Conservation (phyloP, 768 basidiomycete species). For the Podaxis sp. region DNA sequence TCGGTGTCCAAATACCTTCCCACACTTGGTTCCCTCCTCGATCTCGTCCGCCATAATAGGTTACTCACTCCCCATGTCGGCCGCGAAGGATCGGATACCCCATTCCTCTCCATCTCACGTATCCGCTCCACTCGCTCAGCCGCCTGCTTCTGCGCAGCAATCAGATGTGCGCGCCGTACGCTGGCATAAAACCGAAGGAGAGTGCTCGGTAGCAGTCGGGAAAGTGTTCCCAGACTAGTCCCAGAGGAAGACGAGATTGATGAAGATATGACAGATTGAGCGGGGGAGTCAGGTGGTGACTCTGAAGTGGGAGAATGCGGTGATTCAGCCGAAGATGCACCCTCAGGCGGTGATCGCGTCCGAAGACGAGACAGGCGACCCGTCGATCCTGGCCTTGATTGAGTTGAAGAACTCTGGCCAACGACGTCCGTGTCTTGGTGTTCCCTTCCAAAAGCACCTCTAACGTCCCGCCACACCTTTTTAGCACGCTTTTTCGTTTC, state of each 20-base stretch:
- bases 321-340: slow-evolving; percentile 1
- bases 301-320: not conserved
- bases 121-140: slow-evolving; percentile 65
- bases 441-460: slow-evolving; percentile 42
- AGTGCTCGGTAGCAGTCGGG: slow-evolving; percentile 36
- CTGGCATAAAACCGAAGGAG: slow-evolving; percentile 56
- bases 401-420: slow-evolving; percentile 7
- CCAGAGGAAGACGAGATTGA: slow-evolving; percentile 16
- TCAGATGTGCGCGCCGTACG: slow-evolving; percentile 67
- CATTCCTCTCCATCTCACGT: slow-evolving; percentile 52
- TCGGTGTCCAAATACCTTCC: not conserved
- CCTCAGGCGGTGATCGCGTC: slow-evolving; percentile 6
- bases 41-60: slow-evolving; percentile 15
- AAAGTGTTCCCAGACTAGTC: slow-evolving; percentile 27
- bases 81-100: slow-evolving; percentile 11
- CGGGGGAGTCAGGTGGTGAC: slow-evolving; percentile 5
- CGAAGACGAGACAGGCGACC: slow-evolving; percentile 5
- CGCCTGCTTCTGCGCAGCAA: slow-evolving; percentile 70
- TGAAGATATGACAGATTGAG: slow-evolving; percentile 10
- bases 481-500: slow-evolving; percentile 53
- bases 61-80: slow-evolving; percentile 15
- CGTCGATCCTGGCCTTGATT: not conserved
- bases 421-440: not conserved
- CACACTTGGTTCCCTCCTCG: slow-evolving; percentile 16
- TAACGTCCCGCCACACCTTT: slow-evolving; percentile 57